Evolutionary conservation across 768 basidiomycete species (phyloP), one percentile per base, ranked within the genome.

Genomic region (Gautieria morchelliformis): DNA sequence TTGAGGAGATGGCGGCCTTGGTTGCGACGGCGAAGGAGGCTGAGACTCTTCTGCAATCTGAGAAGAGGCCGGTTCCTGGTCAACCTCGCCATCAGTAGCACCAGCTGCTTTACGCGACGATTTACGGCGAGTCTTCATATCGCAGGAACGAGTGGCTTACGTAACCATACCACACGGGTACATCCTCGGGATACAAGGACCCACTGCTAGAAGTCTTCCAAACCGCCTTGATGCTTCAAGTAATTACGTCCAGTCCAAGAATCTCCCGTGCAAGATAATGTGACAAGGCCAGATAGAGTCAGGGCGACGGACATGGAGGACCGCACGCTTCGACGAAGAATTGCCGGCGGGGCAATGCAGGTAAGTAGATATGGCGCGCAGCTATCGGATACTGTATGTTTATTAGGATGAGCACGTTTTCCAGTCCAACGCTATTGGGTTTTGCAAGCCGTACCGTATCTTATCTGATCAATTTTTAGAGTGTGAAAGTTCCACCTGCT

Each of bases 1-100:
- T 12, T 32, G 40, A 22, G 45, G 5, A 44, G 50, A 53, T 15
- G 20, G 27, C 10, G 42, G 52, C 17, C 20, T 27, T 22, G 37
- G 17, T 14, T 53, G 52, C 19, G 35, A 22, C 12, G 58, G 56
- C 20, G 56, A 47, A 39, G 56, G 56, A 22, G 56, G 48, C 24
- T 57, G 56, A n/a, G 51, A 52, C 12, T 52, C 51, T 5, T 52
- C 51, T 19, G 46, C 56, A 8, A 37, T 10, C 9, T 46, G 56
- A 32, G 56, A 57, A 37, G 35, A 37, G 14, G 35, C 35, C 35
- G 14, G 4, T 37, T 37, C 35, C 35, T 37, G 35, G 35, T 37
- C 35, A 37, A 37, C 35, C 35, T 37, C 35, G 14, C 35, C 35
- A 37, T 37, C 35, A 37, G 35, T 14, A 46, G 45, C 10, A 46